A percentile compares a stretch with the other conserved stretches of the same genome.
These are phyloP conservation scores for Lunasporangiospora selenospora DNA, from an alignment of 192 early-diverging fungal genomes.

Conservation along the genomic window DNA sequence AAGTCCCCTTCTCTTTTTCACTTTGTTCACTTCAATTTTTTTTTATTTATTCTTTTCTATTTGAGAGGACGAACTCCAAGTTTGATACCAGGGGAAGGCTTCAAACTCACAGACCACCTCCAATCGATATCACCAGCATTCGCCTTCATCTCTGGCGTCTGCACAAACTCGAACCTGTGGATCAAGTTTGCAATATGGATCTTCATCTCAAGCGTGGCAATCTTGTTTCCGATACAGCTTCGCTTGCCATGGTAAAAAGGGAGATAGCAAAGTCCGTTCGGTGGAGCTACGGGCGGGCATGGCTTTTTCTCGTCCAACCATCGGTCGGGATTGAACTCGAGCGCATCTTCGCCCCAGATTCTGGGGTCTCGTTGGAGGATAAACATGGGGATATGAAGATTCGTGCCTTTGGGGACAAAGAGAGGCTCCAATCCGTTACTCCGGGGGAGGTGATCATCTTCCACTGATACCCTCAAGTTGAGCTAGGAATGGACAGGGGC, in stretches of 20 bases:
- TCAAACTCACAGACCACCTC: constrained; percentile 35
- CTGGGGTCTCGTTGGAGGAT: constrained; percentile 51
- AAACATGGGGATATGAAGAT: constrained; percentile 52
- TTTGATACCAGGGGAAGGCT: constrained; percentile 21
- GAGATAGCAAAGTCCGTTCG: constrained; percentile 41
- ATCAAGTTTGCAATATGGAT: constrained; percentile 54
- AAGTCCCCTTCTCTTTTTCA: too few relatives aligned
- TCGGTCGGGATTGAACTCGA: constrained; percentile 52
- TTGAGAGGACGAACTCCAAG: too few relatives aligned
- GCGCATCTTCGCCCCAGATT: constrained; percentile 44
- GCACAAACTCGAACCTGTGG: constrained; percentile 50
- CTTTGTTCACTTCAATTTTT: too few relatives aligned
- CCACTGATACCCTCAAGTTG: constrained; percentile 33
- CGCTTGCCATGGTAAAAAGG: constrained; percentile 60
- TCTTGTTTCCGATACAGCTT: constrained; percentile 60
- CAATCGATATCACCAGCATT: constrained; percentile 17
- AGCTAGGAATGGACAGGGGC: too few relatives aligned
- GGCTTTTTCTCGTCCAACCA: constrained; percentile 30
- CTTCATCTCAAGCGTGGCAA: constrained; percentile 65
- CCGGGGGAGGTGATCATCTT: constrained; percentile 46
- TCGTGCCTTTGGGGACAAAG: constrained; percentile 24
- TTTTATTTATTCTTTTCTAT: too few relatives aligned
- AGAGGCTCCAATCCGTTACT: constrained; percentile 44
- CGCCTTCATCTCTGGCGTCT: constrained; percentile 49
- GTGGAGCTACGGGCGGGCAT: constrained; percentile 30